Conservation (phyloP, 345 rosid species). For the Psidium guajava region DNA sequence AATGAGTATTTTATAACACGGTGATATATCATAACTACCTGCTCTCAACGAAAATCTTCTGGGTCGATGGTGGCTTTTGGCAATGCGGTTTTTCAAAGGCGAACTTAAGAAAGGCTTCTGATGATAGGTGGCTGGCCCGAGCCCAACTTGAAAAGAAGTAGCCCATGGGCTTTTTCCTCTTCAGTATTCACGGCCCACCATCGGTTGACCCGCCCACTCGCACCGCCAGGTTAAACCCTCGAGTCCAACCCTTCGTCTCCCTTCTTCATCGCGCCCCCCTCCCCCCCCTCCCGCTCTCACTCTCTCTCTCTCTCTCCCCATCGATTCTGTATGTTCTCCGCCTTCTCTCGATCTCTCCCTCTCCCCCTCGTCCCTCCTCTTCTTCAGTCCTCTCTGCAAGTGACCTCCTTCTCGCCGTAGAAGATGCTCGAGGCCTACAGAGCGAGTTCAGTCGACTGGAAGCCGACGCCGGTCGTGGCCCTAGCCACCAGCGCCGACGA, state of each 20-base stretch:
- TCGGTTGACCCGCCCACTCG: not conserved
- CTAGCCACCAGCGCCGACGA: slow-evolving; percentile 70
- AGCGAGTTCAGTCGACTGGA: slow-evolving; percentile 78
- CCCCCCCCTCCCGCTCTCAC: not conserved
- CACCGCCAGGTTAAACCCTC: slow-evolving; percentile 2
- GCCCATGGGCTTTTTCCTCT: not conserved
- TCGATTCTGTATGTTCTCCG: not conserved
- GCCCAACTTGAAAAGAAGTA: not conserved
- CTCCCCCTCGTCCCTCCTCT: not conserved
- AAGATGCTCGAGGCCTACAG: slow-evolving; percentile 48
- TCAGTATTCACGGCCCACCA: not conserved
- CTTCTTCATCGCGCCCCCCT: not conserved
- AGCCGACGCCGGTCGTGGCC: slow-evolving; percentile 80
- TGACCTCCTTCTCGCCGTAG: slow-evolving; percentile 27
- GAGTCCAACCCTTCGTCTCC: not conserved
- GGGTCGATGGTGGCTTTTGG: too few species aligned
- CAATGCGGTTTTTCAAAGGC: not conserved
- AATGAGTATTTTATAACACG: too few species aligned
- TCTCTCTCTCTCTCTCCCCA: not conserved
- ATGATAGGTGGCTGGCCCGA: not conserved
- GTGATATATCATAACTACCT: too few species aligned
- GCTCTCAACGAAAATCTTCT: too few species aligned
- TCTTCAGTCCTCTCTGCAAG: slow-evolving; percentile 59
- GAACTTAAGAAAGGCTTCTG: not conserved
- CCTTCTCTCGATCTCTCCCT: not conserved